Evolutionary conservation across 257 asterid genomes (phyloP).

Genomic region (Solanum virginianum): DNA sequence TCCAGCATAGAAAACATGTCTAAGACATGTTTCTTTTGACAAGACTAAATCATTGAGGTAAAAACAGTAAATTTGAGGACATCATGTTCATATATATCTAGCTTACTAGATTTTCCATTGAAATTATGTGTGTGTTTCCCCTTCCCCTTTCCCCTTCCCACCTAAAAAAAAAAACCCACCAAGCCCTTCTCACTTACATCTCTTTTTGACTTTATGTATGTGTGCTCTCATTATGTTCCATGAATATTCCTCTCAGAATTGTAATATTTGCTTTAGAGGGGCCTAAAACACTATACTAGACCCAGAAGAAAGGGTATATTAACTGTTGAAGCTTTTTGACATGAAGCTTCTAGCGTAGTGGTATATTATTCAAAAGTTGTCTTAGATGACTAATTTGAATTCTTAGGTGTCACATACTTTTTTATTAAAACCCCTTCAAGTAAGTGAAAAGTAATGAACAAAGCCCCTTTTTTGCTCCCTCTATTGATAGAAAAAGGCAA

Average conservation of each 20-base stretch:
- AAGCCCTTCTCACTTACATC: background rate
- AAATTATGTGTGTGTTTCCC: background rate
- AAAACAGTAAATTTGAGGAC: conserved; percentile 1
- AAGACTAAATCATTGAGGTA: background rate
- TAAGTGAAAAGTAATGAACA: background rate
- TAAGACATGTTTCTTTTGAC: conserved; percentile 44
- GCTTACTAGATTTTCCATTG: background rate
- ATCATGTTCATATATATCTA: background rate
- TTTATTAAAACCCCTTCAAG: background rate
- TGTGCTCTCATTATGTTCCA: conserved; percentile 14
- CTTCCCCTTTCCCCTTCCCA: background rate
- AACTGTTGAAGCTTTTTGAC: background rate
- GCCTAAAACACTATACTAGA: background rate
- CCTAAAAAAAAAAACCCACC: background rate
- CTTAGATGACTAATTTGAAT: background rate
- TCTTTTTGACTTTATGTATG: conserved; percentile 15
- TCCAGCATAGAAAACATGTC: conserved; percentile 49
- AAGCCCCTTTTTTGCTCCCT: too few relatives aligned
- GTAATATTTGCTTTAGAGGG: background rate
- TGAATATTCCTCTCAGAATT: conserved; percentile 7
- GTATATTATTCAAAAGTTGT: background rate
- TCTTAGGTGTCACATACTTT: background rate
- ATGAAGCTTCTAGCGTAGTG: background rate
- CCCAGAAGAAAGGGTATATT: background rate
- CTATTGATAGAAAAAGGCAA: too few relatives aligned